phyloP scores from a whole-genome alignment of 139 green algal species.

The Coccomyxa sp. region DNA sequence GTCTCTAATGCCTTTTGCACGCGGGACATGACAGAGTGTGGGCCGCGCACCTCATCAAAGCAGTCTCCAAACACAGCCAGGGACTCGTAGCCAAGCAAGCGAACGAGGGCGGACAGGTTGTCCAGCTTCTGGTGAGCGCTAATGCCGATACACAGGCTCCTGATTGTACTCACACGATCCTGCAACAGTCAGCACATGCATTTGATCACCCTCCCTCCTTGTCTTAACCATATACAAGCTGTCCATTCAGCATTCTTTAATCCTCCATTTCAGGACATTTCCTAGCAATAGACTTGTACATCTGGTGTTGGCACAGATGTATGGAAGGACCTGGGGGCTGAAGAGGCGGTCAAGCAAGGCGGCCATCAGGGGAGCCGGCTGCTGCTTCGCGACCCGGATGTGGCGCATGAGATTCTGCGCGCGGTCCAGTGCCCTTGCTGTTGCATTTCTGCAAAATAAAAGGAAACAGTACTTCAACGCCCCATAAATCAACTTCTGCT shows the following conservation, averaged over 20 bases:
- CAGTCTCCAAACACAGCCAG: conserved; percentile 87
- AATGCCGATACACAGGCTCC: conserved; percentile 53
- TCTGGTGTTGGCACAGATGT: background rate
- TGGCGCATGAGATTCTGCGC: conserved; percentile 45
- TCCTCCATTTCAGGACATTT: background rate
- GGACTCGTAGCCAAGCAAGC: conserved; percentile 74
- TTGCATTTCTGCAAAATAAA: conserved; percentile 12
- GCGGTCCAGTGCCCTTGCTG: conserved; percentile 30
- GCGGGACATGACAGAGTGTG: too few relatives aligned
- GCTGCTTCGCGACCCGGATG: conserved; percentile 67
- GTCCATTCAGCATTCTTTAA: background rate
- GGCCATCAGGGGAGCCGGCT: conserved; percentile 45
- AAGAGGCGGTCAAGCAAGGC: conserved; percentile 42
- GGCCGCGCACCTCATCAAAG: conserved; percentile 70
- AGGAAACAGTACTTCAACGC: background rate
- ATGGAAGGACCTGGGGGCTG: conserved; percentile 7
- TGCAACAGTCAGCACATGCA: background rate
- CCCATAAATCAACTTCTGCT: background rate
- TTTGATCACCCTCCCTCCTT: background rate
- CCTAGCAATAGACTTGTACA: background rate
- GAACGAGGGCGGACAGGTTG: conserved; percentile 58
- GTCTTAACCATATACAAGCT: background rate
- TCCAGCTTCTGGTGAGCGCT: conserved; percentile 87
- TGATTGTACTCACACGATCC: conserved; percentile 52
- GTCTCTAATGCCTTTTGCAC: too few relatives aligned